phyloP scores from a whole-genome alignment of 768 basidiomycete species.

The Peribolospora kevripleyi region DNA sequence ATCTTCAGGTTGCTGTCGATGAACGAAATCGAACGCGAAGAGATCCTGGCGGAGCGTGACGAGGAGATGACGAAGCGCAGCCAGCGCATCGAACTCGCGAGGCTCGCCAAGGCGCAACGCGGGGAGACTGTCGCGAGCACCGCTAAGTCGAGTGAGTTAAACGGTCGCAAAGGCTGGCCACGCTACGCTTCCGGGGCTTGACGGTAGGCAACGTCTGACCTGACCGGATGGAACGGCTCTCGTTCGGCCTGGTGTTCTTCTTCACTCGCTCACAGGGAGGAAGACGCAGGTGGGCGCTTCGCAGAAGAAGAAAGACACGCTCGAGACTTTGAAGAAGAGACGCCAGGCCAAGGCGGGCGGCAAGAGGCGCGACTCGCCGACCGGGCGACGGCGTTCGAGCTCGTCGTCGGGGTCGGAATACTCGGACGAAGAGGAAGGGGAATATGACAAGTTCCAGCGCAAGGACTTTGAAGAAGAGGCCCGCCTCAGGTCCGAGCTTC shows the following conservation, averaged over 20 bases:
- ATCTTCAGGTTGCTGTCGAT: conserved; percentile 41
- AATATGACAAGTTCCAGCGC: conserved; percentile 20
- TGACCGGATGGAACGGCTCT: no score
- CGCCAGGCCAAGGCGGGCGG: conserved; percentile 13
- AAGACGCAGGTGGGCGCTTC: conserved; percentile 47
- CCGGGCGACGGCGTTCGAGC: conserved; percentile 25
- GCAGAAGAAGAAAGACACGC: conserved; percentile 51
- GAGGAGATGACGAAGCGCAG: conserved; percentile 56
- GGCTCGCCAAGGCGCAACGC: conserved; percentile 45
- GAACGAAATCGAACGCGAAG: conserved; percentile 74
- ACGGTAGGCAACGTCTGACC: background rate
- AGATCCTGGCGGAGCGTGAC: conserved; percentile 49
- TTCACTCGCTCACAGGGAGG: conserved; percentile 30
- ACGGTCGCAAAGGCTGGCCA: conserved; percentile 48
- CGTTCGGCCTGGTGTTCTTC: conserved; percentile 1
- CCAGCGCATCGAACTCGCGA: conserved; percentile 44
- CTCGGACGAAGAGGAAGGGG: conserved; percentile 38
- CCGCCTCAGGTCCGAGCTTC: conserved; percentile 18
- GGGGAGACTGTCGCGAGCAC: conserved; percentile 12
- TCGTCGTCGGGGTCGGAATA: conserved; percentile 67
- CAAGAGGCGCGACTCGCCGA: conserved; percentile 13
- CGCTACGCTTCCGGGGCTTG: conserved; percentile 26
- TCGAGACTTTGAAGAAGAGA: conserved; percentile 23
- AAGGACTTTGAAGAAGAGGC: conserved; percentile 29
- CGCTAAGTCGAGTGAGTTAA: conserved; percentile 26